These are phyloP conservation scores for Rhododendron griersonianum DNA, from an alignment of 148 eudicot species.

Conservation along the genomic window DNA sequence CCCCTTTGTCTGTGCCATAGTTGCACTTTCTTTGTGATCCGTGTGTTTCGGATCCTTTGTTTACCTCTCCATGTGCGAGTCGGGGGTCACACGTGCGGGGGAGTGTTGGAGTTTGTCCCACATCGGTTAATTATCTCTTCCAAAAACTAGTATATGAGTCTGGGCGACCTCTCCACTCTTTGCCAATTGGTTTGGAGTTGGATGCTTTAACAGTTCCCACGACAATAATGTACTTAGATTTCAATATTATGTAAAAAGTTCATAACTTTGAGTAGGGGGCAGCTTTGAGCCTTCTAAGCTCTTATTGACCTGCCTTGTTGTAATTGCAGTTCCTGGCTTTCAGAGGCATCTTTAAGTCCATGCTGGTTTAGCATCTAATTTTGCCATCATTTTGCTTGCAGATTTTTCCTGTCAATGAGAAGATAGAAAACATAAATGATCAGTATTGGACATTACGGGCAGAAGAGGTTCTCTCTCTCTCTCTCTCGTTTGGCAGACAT, in stretches of 20 bases:
- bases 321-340: background rate
- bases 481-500: background rate
- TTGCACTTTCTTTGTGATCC: too few species aligned
- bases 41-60: too few species aligned
- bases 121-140: too few species aligned
- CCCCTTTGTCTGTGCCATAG: too few species aligned
- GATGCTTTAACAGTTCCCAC: too few species aligned
- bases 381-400: constrained; percentile 22
- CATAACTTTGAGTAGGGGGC: background rate
- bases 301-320: background rate
- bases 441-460: constrained; percentile 95
- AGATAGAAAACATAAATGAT: constrained; percentile 90
- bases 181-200: too few species aligned
- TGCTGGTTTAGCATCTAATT: background rate
- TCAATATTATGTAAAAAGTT: background rate
- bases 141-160: too few species aligned
- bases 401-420: constrained; percentile 77
- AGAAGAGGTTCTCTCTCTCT: constrained; percentile 58
- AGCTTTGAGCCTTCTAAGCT: background rate
- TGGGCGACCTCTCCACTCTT: too few species aligned
- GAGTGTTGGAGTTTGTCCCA: too few species aligned
- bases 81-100: too few species aligned
- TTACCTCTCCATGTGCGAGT: too few species aligned
- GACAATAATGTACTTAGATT: background rate
- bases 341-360: background rate